Evolutionary conservation across 2,329 filamentous ascomycete species (phyloP), one percentile per base, ranked within the genome.

Genomic region (Clonostachys sp.): DNA sequence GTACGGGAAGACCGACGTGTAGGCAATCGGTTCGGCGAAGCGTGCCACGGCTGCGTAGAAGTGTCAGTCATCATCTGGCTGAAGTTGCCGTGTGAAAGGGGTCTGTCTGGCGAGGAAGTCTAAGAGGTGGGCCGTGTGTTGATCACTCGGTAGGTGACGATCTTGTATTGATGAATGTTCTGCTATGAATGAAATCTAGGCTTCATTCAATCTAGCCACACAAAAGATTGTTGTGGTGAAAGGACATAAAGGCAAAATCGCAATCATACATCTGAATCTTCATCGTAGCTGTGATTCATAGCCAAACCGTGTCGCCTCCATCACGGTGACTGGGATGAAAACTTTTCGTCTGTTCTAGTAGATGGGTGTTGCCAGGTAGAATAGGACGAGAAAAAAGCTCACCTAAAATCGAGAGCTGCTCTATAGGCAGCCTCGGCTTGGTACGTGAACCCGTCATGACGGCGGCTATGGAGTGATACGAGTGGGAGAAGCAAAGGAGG

Each of bases 331-430:
- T 30, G 24, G 24, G 24, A 30, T 30, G 24, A 30, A 30, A 30
- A 30, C 24, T 30, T 30, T 30, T 30, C 24, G 4, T 30, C 10
- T 30, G 24, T 9, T 30, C 24, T 30, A 10, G 24, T 30, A 30
- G 24, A 30, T 30, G 24, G 24, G 24, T 30, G 30, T 30, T 7
- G 14, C 20, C 9, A 34, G 12, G 24, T 6, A 38, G 16, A 12
- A 5, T 14, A 34, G n/a, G 14, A 34, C 16, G 38, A 33, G 14
- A 41, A 17, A 16, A 9, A 39, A n/a, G 39, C 78, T 74, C 77
- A 91, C 87, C 84, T 53, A 95, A 71, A 61, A 95, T 91, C 41
- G 83, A 71, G 60, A 95, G 74, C 70, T 95, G 89, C 75, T 84
- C 80, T 40, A 81, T 74, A 1, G 89, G 89, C 74, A 94, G 75